A percentile compares a stretch with the other conserved stretches of the same genome.
These are phyloP conservation scores for Colletotrichum gloeosporioides DNA, from an alignment of 2,329 filamentous ascomycete species.

Conservation along the genomic window DNA sequence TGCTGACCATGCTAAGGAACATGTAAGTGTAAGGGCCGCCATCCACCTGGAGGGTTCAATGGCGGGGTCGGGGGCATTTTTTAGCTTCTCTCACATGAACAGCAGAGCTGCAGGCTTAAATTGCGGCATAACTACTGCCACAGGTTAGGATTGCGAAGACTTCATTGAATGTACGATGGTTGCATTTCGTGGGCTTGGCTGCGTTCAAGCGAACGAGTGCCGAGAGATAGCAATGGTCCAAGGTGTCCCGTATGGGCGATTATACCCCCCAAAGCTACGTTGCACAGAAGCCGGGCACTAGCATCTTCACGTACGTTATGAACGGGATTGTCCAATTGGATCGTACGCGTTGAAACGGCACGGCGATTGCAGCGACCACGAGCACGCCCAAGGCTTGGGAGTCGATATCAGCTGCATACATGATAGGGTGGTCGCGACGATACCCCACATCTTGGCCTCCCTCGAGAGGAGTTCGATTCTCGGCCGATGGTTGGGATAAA, in stretches of 20 bases:
- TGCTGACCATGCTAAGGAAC: not conserved
- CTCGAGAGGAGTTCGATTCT: not conserved
- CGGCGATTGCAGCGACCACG: not conserved
- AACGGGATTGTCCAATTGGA: not conserved
- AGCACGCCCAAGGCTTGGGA: not conserved
- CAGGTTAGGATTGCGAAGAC: not conserved
- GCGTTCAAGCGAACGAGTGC: not conserved
- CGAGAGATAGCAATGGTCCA: not conserved
- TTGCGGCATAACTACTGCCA: not conserved
- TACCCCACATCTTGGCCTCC: not conserved
- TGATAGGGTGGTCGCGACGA: not conserved
- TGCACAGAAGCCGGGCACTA: not conserved
- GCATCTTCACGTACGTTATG: not conserved
- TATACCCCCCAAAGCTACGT: not conserved
- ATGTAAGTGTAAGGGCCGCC: not conserved
- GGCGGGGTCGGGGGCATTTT: not conserved
- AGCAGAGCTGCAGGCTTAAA: not conserved
- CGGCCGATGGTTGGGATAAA: not conserved
- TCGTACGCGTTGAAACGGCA: not conserved
- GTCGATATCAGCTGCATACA: not conserved
- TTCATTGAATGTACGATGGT: not conserved
- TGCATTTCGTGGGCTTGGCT: not conserved
- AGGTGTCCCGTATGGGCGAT: not conserved
- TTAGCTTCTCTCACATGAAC: not conserved
- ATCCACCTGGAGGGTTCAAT: not conserved